Evolutionary conservation across 768 basidiomycete genomes (phyloP).

Genomic region (Lactarius akahatsu): DNA sequence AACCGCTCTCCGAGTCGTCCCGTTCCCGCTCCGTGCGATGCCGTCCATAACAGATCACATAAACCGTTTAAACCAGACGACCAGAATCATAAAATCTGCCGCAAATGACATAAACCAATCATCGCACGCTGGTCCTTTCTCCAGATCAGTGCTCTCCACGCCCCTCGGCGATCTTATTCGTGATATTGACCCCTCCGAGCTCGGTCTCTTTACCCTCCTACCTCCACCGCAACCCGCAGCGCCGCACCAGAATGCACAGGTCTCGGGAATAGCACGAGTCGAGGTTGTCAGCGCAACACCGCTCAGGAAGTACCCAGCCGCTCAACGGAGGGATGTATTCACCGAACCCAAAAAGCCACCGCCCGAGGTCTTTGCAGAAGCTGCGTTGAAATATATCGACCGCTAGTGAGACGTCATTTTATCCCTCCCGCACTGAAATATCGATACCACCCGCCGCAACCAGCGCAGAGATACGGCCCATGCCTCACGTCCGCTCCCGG

Average conservation of each 20-base stretch:
- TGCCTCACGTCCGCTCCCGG: slow-evolving; percentile 50
- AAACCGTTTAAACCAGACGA: slow-evolving; percentile 58
- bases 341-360: slow-evolving; percentile 49
- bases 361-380: slow-evolving; percentile 73
- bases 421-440: neutral
- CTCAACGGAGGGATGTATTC: slow-evolving; percentile 36
- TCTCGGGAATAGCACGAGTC: slow-evolving; percentile 55
- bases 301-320: slow-evolving; percentile 48
- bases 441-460: slow-evolving; percentile 8
- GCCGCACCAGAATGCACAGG: slow-evolving; percentile 35
- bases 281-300: slow-evolving; percentile 73
- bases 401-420: slow-evolving; percentile 57
- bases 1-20: neutral
- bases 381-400: slow-evolving; percentile 74
- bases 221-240: slow-evolving; percentile 32
- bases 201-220: slow-evolving; percentile 70
- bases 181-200: slow-evolving; percentile 73
- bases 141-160: slow-evolving; percentile 60
- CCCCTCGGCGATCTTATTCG: slow-evolving; percentile 75
- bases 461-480: slow-evolving; percentile 43
- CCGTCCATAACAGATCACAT: slow-evolving; percentile 63
- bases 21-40: slow-evolving; percentile 37
- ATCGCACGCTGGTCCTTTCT: slow-evolving; percentile 47
- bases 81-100: slow-evolving; percentile 51
- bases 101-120: slow-evolving; percentile 37